phyloP scores from a whole-genome alignment of 2,329 filamentous ascomycete genomes.

The Penicillium hesseltinei region DNA sequence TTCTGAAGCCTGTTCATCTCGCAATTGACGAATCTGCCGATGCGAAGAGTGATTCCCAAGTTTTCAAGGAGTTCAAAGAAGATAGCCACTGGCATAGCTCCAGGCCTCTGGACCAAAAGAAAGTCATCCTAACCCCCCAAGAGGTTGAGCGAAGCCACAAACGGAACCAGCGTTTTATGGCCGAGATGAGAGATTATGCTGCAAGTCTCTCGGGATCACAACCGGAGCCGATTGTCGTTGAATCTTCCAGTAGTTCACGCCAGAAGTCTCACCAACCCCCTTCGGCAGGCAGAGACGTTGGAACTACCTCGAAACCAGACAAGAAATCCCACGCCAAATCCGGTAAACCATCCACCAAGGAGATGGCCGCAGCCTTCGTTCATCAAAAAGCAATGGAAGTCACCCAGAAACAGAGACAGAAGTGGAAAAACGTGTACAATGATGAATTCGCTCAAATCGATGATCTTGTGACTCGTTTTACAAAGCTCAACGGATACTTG shows the following conservation, averaged over 20 bases:
- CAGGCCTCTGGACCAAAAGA: conserved; percentile 28
- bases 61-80: conserved; percentile 29
- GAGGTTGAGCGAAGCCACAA: conserved; percentile 22
- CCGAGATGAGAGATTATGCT: conserved; percentile 66
- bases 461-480: conserved; percentile 42
- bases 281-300: neutral
- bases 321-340: neutral
- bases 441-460: conserved; percentile 1
- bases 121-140: conserved; percentile 9
- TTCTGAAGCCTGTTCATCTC: conserved; percentile 27
- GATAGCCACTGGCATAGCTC: conserved; percentile 38
- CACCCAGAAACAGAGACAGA: conserved; percentile 5
- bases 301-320: neutral
- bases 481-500: conserved; percentile 52
- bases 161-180: conserved; percentile 64
- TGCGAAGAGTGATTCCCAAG: conserved; percentile 3
- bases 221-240: conserved; percentile 9
- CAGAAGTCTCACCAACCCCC: neutral
- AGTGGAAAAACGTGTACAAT: conserved; percentile 6
- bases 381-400: conserved; percentile 6
- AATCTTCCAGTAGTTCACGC: neutral
- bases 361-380: conserved; percentile 2
- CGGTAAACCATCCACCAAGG: neutral
- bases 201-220: conserved; percentile 59
- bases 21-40: conserved; percentile 10